Percentiles rank a stretch among this genome's conserved stretches.
Conservation (phyloP, 768 basidiomycete genomes). For the Mycena olivaceomarginata region DNA sequence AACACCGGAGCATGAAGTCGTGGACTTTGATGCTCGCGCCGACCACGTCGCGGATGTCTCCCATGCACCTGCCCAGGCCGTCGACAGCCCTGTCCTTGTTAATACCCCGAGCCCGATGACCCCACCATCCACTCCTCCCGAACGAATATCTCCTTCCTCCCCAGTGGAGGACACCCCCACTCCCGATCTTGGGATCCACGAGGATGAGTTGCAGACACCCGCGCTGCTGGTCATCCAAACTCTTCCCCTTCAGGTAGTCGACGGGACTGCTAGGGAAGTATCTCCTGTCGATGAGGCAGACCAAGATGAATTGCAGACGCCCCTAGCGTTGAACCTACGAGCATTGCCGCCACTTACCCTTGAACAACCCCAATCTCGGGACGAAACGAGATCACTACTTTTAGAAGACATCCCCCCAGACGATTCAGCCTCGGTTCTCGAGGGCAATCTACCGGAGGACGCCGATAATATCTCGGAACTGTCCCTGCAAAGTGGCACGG, state of each 20-base stretch:
- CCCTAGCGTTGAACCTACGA: constrained; percentile 26
- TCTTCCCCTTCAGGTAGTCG: not conserved
- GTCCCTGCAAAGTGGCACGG: constrained; percentile 29
- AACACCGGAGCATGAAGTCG: not conserved
- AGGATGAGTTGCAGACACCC: constrained; percentile 34
- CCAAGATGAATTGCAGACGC: constrained; percentile 41
- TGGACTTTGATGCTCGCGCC: not conserved
- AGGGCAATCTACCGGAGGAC: not conserved
- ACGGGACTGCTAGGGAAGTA: not conserved
- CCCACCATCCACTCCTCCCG: constrained; percentile 21
- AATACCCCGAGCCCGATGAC: constrained; percentile 4
- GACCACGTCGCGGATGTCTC: not conserved
- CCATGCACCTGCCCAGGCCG: not conserved
- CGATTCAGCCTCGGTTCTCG: constrained; percentile 4
- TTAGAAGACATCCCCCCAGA: constrained; percentile 6
- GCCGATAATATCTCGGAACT: constrained; percentile 22
- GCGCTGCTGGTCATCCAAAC: not conserved
- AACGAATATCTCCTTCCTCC: not conserved
- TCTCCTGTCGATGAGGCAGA: not conserved
- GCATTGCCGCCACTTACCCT: constrained; percentile 25
- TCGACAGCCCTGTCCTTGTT: not conserved
- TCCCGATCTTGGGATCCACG: not conserved
- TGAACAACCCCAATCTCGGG: constrained; percentile 8
- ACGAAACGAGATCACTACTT: constrained; percentile 3
- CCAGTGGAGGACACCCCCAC: not conserved